phyloP scores from a whole-genome alignment of 345 rosid genomes.

The Mercurialis annua region DNA sequence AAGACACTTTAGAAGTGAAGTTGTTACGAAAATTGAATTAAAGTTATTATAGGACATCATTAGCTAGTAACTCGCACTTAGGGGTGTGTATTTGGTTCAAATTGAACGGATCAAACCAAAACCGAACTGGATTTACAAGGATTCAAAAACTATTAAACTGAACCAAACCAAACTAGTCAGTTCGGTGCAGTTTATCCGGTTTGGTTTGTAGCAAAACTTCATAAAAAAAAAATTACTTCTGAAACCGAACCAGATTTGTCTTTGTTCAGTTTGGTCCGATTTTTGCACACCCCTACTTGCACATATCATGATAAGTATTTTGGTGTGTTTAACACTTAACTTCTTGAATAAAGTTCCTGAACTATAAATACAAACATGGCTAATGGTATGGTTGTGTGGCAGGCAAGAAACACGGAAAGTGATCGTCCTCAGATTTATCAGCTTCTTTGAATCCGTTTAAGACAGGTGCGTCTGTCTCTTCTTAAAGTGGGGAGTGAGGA shows the following conservation, averaged over 20 bases:
- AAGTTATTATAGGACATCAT: neutral
- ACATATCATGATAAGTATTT: neutral
- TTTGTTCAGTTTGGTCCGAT: no score
- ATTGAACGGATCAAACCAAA: no score
- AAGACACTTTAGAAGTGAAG: neutral
- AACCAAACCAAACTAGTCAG: no score
- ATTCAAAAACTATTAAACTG: no score
- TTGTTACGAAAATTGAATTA: conserved; percentile 1
- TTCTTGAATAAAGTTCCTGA: neutral
- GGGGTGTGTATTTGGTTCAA: no score
- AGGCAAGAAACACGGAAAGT: conserved; percentile 55
- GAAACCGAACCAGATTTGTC: no score
- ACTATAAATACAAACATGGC: neutral
- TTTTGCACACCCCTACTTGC: no score
- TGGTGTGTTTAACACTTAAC: neutral
- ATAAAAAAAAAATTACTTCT: no score
- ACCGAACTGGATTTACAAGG: no score
- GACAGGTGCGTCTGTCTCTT: neutral
- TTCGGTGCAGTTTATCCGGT: no score
- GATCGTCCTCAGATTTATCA: conserved; percentile 12
- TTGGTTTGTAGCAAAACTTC: no score
- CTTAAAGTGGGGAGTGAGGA: conserved; percentile 6
- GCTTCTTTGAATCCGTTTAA: neutral
- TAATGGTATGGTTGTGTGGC: conserved; percentile 22
- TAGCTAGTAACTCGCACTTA: neutral